These are phyloP conservation scores for Paraphoma sp. DNA, from an alignment of 2,329 filamentous ascomycete genomes.

Conservation along the genomic window DNA sequence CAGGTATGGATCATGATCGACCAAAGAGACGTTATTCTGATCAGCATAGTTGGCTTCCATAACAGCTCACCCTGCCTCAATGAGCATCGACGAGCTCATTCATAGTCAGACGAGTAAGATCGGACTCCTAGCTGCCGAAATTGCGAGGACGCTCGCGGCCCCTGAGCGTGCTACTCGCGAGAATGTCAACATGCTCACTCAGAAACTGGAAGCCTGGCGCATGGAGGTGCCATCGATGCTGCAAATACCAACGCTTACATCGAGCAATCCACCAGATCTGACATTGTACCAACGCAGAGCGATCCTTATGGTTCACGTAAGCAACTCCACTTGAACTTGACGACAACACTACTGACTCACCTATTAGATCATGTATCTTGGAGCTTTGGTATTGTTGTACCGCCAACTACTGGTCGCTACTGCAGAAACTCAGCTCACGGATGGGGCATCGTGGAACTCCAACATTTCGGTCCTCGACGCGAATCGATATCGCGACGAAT, in stretches of 20 bases:
- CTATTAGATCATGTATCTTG: slow-evolving; percentile 47
- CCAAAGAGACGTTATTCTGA: slow-evolving; percentile 15
- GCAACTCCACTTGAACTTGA: not conserved
- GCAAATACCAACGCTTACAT: slow-evolving; percentile 40
- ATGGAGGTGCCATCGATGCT: slow-evolving; percentile 38
- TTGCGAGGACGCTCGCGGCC: slow-evolving; percentile 39
- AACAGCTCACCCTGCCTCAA: slow-evolving; percentile 12
- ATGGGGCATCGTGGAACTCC: slow-evolving; percentile 27
- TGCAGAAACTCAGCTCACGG: slow-evolving; percentile 37
- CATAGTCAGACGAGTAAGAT: slow-evolving; percentile 44
- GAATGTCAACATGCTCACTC: slow-evolving; percentile 35
- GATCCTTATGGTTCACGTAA: slow-evolving; percentile 47
- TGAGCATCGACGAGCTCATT: slow-evolving; percentile 40
- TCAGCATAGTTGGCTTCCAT: slow-evolving; percentile 29
- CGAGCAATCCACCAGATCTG: slow-evolving; percentile 28
- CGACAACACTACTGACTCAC: not conserved
- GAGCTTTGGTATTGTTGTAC: slow-evolving; percentile 45
- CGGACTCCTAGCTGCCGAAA: slow-evolving; percentile 45
- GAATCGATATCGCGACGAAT: slow-evolving; percentile 37
- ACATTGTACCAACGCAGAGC: slow-evolving; percentile 41
- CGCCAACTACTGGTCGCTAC: slow-evolving; percentile 43
- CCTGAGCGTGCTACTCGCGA: slow-evolving; percentile 38
- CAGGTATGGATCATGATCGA: slow-evolving; percentile 24
- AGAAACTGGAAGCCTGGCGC: slow-evolving; percentile 45
- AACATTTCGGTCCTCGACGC: slow-evolving; percentile 36